phyloP scores from a whole-genome alignment of 176 grass and related monocot genomes.

The Saccharum officinarum region DNA sequence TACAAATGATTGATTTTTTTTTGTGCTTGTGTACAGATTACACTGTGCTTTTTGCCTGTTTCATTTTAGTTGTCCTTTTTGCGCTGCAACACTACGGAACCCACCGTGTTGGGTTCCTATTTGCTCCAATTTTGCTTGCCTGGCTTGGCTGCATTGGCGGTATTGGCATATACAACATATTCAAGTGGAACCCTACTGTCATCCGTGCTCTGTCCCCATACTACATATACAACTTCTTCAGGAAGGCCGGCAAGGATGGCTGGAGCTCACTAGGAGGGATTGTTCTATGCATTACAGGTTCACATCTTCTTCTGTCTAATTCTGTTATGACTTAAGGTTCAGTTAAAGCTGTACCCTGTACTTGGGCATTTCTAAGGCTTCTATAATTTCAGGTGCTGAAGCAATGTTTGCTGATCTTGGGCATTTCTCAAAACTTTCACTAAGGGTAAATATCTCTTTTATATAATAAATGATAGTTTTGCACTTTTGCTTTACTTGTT shows the following conservation, averaged over 20 bases:
- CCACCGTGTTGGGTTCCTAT: constrained; percentile 76
- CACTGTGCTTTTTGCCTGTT: constrained; percentile 66
- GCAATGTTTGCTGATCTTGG: constrained; percentile 98
- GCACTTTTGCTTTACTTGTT: not conserved
- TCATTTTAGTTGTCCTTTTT: constrained; percentile 67
- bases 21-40: constrained; percentile 47
- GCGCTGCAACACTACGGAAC: constrained; percentile 89
- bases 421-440: constrained; percentile 81
- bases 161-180: constrained; percentile 87
- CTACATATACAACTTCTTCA: constrained; percentile 91
- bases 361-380: constrained; percentile 56
- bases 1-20: not conserved
- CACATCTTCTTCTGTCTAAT: not conserved
- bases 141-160: constrained; percentile 81
- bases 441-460: constrained; percentile 44
- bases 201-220: constrained; percentile 82
- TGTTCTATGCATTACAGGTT: constrained; percentile 97
- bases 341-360: constrained; percentile 16
- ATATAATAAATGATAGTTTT: not conserved
- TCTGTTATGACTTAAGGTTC: not conserved
- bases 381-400: constrained; percentile 67
- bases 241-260: constrained; percentile 78
- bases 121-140: constrained; percentile 83
- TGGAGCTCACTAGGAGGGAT: constrained; percentile 91
- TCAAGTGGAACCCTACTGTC: constrained; percentile 77